Evolutionary conservation across 495 filamentous ascomycete species (phyloP).

Genomic region (Cladorrhinum samala): DNA sequence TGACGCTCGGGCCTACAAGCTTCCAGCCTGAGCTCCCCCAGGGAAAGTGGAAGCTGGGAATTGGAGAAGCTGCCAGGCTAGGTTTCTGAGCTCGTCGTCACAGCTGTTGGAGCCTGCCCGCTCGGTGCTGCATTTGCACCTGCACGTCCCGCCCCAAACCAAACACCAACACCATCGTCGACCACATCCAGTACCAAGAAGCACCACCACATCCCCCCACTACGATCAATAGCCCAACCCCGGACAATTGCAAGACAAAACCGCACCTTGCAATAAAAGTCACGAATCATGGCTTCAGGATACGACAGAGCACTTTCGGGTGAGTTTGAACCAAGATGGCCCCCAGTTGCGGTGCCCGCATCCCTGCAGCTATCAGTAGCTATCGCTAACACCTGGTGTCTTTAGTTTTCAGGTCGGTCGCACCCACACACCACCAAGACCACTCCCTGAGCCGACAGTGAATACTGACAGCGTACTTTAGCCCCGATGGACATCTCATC

Average conservation of each 20-base stretch:
- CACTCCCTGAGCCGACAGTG: neutral
- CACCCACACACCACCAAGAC: conserved; percentile 8
- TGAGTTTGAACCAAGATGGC: conserved; percentile 42
- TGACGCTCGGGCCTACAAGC: too few relatives aligned
- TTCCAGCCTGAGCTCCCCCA: neutral
- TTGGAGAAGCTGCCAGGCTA: conserved; percentile 13
- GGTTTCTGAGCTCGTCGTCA: conserved; percentile 18
- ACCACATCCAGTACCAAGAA: neutral
- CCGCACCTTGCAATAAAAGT: neutral
- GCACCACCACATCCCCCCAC: neutral
- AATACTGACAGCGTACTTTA: conserved; percentile 42
- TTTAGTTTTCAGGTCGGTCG: conserved; percentile 63
- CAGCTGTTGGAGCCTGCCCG: conserved; percentile 20
- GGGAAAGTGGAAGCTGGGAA: too few relatives aligned
- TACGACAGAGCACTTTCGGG: conserved; percentile 94
- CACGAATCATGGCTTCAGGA: conserved; percentile 65
- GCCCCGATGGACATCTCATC: conserved; percentile 98
- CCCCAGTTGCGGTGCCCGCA: neutral
- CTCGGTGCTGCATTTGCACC: too few relatives aligned
- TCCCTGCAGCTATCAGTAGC: conserved; percentile 8
- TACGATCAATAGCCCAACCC: neutral
- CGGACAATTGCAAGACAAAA: neutral
- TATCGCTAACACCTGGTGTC: conserved; percentile 33
- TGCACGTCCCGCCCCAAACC: neutral
- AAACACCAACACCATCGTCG: conserved; percentile 7